phyloP scores from a whole-genome alignment of 2,329 filamentous ascomycete species.

The Pezicula radicicola region DNA sequence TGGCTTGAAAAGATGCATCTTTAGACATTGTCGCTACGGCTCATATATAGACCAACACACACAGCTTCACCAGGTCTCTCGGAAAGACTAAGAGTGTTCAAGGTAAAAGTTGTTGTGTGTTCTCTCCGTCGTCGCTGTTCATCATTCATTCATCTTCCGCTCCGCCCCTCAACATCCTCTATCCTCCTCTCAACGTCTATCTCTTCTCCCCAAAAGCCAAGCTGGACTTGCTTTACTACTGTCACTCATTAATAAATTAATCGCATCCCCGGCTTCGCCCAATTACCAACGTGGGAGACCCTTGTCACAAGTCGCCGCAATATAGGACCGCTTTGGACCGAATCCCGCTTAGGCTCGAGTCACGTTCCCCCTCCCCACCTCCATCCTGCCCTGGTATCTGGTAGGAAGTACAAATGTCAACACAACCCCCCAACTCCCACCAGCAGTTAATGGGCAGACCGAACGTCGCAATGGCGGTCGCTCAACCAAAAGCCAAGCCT shows the following conservation, averaged over 20 bases:
- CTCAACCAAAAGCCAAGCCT: constrained; percentile 58
- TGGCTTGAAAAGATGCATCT: constrained; percentile 15
- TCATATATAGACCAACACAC: constrained; percentile 26
- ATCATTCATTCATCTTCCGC: constrained; percentile 9
- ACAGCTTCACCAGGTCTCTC: constrained; percentile 15
- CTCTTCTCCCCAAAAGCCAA: constrained; percentile 22
- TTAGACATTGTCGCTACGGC: constrained; percentile 1
- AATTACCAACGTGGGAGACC: constrained; percentile 24
- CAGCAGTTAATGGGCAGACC: constrained; percentile 30
- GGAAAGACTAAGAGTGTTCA: constrained; percentile 18
- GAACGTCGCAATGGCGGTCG: constrained; percentile 51
- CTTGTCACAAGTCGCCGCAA: constrained; percentile 22
- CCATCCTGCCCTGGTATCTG: constrained; percentile 4
- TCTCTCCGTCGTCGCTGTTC: constrained; percentile 14
- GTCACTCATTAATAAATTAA: constrained; percentile 39
- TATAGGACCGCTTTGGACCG: constrained; percentile 15
- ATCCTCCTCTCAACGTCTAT: constrained; percentile 12
- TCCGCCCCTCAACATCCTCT: constrained; percentile 11
- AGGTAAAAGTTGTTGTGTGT: constrained; percentile 19
- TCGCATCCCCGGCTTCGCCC: constrained; percentile 30
- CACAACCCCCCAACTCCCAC: constrained; percentile 57
- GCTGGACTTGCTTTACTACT: constrained; percentile 32
- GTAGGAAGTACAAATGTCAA: constrained; percentile 53
- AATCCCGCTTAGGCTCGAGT: constrained; percentile 21
- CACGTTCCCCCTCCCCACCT: constrained; percentile 25